These are phyloP conservation scores for Penicillium janthinellum DNA, from an alignment of 2,329 filamentous ascomycete genomes.

Conservation along the genomic window DNA sequence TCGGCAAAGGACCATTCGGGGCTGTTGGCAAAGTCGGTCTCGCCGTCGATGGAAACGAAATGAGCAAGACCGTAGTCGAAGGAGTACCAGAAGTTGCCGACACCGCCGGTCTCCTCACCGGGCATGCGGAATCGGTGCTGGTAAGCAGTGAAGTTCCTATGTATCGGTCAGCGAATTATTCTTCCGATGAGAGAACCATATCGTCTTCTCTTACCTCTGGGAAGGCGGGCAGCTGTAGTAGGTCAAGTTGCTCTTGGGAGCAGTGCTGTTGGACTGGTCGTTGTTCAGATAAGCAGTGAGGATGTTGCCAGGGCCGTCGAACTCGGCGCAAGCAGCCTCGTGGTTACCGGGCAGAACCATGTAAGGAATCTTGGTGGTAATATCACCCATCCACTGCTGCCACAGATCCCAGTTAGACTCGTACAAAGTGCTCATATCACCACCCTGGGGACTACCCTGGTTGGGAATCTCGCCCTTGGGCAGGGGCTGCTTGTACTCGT, in stretches of 20 bases:
- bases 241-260: conserved; percentile 41
- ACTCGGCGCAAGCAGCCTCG: conserved; percentile 53
- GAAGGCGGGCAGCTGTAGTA: conserved; percentile 58
- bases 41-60: conserved; percentile 52
- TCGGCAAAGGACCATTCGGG: conserved; percentile 50
- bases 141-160: conserved; percentile 54
- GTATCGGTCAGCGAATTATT: background rate
- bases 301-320: conserved; percentile 49
- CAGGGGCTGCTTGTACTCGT: conserved; percentile 49
- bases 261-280: conserved; percentile 47
- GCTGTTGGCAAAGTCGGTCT: conserved; percentile 55
- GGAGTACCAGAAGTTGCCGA: conserved; percentile 58
- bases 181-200: background rate
- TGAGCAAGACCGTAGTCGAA: conserved; percentile 59
- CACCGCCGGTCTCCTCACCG: conserved; percentile 50
- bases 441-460: conserved; percentile 51
- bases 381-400: conserved; percentile 52
- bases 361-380: conserved; percentile 51
- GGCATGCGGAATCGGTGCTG: conserved; percentile 57
- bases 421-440: conserved; percentile 54
- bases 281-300: conserved; percentile 53
- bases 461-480: conserved; percentile 49
- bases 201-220: conserved; percentile 41
- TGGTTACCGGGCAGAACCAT: conserved; percentile 57
- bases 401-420: conserved; percentile 57